Evolutionary conservation across 495 filamentous ascomycete genomes (phyloP).

Genomic region (Trichoderma erinaceum): DNA sequence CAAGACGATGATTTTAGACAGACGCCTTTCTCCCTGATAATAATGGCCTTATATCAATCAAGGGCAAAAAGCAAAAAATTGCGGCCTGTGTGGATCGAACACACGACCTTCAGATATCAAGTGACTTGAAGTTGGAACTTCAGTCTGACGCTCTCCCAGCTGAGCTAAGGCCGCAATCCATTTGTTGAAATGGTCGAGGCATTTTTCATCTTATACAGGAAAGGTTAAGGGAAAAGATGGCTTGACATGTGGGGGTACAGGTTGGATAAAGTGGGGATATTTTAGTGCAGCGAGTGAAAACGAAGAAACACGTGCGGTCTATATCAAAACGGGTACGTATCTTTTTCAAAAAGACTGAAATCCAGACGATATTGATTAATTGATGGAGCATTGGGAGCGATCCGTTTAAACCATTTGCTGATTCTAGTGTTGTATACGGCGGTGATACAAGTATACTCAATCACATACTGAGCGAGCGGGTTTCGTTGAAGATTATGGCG

Average conservation of each 20-base stretch:
- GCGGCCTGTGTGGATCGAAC: slow-evolving; percentile 14
- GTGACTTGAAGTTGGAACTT: slow-evolving; percentile 9
- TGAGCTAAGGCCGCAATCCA: slow-evolving; percentile 14
- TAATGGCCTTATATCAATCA: neutral
- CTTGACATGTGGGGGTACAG: neutral
- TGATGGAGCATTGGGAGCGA: neutral
- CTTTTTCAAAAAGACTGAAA: neutral
- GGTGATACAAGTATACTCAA: neutral
- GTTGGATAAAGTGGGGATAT: neutral
- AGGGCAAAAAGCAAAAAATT: slow-evolving; percentile 10
- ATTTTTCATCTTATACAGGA: neutral
- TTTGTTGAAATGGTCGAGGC: neutral
- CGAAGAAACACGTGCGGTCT: neutral
- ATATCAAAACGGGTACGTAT: neutral
- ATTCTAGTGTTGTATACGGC: neutral
- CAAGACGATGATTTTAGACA: neutral
- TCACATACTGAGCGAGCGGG: neutral
- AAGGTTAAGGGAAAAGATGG: neutral
- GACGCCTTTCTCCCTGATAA: neutral
- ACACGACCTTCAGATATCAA: slow-evolving; percentile 13
- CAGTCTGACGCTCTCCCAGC: slow-evolving; percentile 14
- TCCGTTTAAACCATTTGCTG: neutral
- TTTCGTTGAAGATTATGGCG: neutral
- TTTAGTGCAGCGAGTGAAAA: neutral
- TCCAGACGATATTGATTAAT: neutral